A percentile compares a stretch with the other conserved stretches of the same genome.
These are phyloP conservation scores for Exophiala sp. DNA, from an alignment of 2,329 filamentous ascomycete genomes.

Conservation along the genomic window DNA sequence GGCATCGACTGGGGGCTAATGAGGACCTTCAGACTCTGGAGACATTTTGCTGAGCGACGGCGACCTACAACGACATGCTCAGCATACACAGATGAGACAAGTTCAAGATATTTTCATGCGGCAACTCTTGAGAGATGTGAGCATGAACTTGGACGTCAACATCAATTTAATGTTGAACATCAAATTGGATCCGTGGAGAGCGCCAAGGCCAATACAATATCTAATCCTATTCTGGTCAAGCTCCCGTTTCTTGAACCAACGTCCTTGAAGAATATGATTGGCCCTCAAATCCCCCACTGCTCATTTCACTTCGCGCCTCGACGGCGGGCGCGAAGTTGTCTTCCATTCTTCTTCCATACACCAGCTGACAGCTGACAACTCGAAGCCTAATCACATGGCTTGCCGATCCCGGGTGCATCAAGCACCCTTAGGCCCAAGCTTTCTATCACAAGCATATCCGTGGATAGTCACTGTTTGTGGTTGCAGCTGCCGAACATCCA, in stretches of 20 bases:
- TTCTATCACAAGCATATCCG: slow-evolving; percentile 4
- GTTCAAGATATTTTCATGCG: no score
- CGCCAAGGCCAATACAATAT: background rate
- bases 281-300: background rate
- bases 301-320: slow-evolving; percentile 12
- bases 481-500: no score
- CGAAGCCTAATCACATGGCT: slow-evolving; percentile 7
- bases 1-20: no score
- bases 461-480: slow-evolving; percentile 8
- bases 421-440: slow-evolving; percentile 11
- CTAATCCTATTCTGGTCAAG: background rate
- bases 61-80: no score
- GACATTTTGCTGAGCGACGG: no score
- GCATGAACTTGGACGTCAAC: background rate
- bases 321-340: background rate
- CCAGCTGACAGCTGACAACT: background rate
- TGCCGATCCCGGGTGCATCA: background rate
- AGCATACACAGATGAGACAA: background rate
- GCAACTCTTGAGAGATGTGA: no score
- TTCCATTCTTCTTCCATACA: slow-evolving; percentile 1
- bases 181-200: background rate
- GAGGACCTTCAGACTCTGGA: no score
- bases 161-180: no score
- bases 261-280: background rate
- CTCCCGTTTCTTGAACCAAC: slow-evolving; percentile 2